Base-by-base conservation (phyloP, 2,329 filamentous ascomycete genomes). In the Beauveria sp. region DNA sequence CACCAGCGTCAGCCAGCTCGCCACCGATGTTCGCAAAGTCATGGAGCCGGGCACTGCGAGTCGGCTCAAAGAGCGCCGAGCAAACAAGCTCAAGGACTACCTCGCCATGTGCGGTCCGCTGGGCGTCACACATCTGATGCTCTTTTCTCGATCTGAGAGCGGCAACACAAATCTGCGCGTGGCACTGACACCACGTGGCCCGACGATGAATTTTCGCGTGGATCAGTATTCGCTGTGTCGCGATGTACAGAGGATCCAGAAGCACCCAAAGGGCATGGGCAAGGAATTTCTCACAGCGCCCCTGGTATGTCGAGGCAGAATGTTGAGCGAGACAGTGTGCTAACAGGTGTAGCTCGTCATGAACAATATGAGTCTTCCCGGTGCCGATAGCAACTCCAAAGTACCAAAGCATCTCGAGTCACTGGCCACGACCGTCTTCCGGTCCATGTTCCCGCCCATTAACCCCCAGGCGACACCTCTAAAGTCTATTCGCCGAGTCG, bases 1-100 rank as follows among this genome's bases (percentile, higher is more conserved):
- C 62, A 86, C 91, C 63, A 96, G 90, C 73, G 84, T 99, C 69
- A 93, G 88, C 73, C 93, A 98, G 77, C 80, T 99, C 68, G 93
- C 93, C 24, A 87, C 89, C 68, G 95, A 99, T 77, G 90, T 98
- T 63, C 87, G 95, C 68, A 82, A 83, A 60, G 93, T 98, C 78
- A 96, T 99, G 92, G 92, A 98, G 75, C 95, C 95, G 1, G 90
- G 92, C 59, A 99, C 95, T 4, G 95, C 95, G 3, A 88, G 87
- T 64, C 85, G 93, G 63, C 75, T 99, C 67, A 96, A 92, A 78
- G 93, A 98, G 79, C 84, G 95, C 66, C 87, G 89, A 75, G 89
- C 86, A 45, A 98, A 99, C 78, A 87, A 88, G 70, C 77, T 98
- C 66, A 86, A 89, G 71, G 95, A 99, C 77, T 99, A 96, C 75